Evolutionary conservation across 2,329 filamentous ascomycete genomes (phyloP).

Genomic region (Tetracladium maxilliforme): DNA sequence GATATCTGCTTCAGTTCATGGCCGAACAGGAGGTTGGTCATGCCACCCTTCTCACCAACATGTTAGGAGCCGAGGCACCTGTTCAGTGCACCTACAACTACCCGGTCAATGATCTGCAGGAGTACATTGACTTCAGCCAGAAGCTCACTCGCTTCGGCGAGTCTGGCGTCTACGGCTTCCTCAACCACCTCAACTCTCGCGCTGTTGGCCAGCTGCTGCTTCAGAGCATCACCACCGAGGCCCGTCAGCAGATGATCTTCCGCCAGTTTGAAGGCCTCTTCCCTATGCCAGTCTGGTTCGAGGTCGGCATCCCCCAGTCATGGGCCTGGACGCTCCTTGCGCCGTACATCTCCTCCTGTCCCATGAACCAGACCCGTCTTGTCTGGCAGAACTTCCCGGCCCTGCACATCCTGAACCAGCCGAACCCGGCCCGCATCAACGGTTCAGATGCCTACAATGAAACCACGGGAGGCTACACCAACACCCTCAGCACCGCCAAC

Average conservation of each 20-base stretch:
- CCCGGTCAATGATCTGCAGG: slow-evolving; percentile 56
- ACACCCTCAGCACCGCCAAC: slow-evolving; percentile 34
- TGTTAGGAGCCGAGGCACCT: slow-evolving; percentile 56
- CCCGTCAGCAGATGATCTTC: slow-evolving; percentile 74
- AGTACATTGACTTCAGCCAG: slow-evolving; percentile 74
- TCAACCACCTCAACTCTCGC: slow-evolving; percentile 62
- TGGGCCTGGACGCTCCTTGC: slow-evolving; percentile 76
- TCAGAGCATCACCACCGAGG: slow-evolving; percentile 65
- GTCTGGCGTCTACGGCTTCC: slow-evolving; percentile 67
- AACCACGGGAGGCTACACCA: slow-evolving; percentile 42
- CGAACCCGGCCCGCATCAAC: slow-evolving; percentile 56
- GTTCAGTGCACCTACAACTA: slow-evolving; percentile 73
- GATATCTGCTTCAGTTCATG: slow-evolving; percentile 63
- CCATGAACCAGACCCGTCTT: slow-evolving; percentile 55
- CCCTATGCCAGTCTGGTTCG: slow-evolving; percentile 75
- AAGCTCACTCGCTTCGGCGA: slow-evolving; percentile 76
- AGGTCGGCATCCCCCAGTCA: slow-evolving; percentile 64
- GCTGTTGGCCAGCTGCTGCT: slow-evolving; percentile 59
- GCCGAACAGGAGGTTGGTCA: slow-evolving; percentile 63
- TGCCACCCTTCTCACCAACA: slow-evolving; percentile 62
- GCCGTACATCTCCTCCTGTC: slow-evolving; percentile 68
- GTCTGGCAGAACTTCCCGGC: slow-evolving; percentile 77
- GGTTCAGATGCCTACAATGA: slow-evolving; percentile 48
- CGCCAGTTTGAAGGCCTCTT: slow-evolving; percentile 69
- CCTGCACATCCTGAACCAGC: slow-evolving; percentile 58